Evolutionary conservation across 176 grass and related monocot species (phyloP), one percentile per base, ranked within the genome.

Genomic region (Melocanna baccifera): DNA sequence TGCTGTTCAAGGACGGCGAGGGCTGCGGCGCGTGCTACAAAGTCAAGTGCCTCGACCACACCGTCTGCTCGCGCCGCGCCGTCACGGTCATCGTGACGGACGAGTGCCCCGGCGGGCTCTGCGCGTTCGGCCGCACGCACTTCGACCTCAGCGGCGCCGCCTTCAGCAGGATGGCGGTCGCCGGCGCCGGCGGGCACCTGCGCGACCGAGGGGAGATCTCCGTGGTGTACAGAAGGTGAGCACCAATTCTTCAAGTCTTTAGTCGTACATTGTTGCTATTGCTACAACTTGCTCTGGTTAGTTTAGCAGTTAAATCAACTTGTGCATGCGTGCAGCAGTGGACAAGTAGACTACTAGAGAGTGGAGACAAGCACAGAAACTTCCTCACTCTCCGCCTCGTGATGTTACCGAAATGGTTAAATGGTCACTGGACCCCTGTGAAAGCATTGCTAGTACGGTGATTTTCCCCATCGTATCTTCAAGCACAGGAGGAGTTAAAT

Each of bases 1-100:
- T 91, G 78, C 93, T 99, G 87, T 99, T 99, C 86, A 99, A 99
- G 78, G 84, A 23, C 46, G 96, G 96, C 34, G 93, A 99, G 77
- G 96, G 96, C 47, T 99, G 93, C 86, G 93, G 96, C 85, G 96
- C 93, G 48, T 99, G 96, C 88, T 99, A 96, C 89, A 99, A 99
- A 88, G 96, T 99, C 5, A 83, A 81, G 86, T 99, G 96, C 90
- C 77, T 99, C 39, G 96, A 99, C 88, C 81, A 20, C 12, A 37
- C 65, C 69, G 78, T 99, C 76, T 99, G 96, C 85, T 99, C 96
- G 13, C 91, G 96, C 82, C 89, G 96, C 29, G 93, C 96, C 42
- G 93, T 91, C 77, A 99, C 96, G 3, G 80, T 99, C 29, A 94
- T 99, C 83, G 91, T 99, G 83, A 99, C 96, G 14, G 93, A 99